Evolutionary conservation across 306 rosid genomes (phyloP).

Genomic region (Vigna reflexopilosa): DNA sequence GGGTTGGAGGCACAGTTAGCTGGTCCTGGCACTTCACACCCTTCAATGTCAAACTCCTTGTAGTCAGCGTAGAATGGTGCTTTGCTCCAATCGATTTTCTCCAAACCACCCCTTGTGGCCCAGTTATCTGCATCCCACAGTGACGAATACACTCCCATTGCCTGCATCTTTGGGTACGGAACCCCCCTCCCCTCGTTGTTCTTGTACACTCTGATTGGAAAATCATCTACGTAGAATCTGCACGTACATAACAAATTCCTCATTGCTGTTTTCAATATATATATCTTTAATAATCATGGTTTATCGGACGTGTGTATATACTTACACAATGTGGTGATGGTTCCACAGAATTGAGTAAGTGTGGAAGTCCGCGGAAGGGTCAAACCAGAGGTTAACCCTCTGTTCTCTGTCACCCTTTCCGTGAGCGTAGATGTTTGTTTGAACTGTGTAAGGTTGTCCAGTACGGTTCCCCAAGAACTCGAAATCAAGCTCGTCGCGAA

Average conservation of each 20-base stretch:
- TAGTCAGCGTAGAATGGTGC: conserved; percentile 86
- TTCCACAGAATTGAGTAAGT: conserved; percentile 85
- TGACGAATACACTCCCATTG: conserved; percentile 90
- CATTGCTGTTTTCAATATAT: too few species aligned
- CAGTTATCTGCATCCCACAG: conserved; percentile 96
- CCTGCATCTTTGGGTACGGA: conserved; percentile 73
- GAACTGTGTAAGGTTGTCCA: conserved; percentile 93
- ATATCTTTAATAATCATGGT: too few species aligned
- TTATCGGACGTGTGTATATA: too few species aligned
- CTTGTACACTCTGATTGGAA: conserved; percentile 90
- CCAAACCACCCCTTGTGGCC: conserved; percentile 99
- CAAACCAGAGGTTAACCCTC: conserved; percentile 94
- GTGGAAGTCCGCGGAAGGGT: conserved; percentile 80
- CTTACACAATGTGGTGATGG: conserved; percentile 75
- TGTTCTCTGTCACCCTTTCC: conserved; percentile 92
- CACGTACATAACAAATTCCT: background rate
- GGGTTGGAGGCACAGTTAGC: conserved; percentile 65
- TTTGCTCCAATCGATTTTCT: conserved; percentile 91
- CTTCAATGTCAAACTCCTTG: conserved; percentile 92
- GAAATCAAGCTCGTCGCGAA: conserved; percentile 91
- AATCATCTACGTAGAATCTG: conserved; percentile 76
- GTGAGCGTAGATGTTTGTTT: conserved; percentile 82
- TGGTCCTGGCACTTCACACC: conserved; percentile 79
- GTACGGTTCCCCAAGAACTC: conserved; percentile 93
- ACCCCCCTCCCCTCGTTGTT: conserved; percentile 77